Base-by-base conservation (phyloP, 257 asterid species). In the Ophiorrhiza pumila region DNA sequence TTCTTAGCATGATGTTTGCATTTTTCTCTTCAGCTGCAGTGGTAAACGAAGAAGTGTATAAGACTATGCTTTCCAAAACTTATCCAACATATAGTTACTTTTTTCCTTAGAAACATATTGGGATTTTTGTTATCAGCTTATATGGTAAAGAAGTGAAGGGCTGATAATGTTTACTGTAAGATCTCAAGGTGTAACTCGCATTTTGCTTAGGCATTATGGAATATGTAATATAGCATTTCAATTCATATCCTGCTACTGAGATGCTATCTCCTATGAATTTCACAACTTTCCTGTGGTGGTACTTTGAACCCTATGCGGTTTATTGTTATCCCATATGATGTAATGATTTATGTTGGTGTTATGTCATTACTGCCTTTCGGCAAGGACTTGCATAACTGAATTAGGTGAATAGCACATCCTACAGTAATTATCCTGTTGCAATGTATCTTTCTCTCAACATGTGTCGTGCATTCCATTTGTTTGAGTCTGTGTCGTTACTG, bases 401-500 rank as follows among this genome's bases (percentile, higher is more conserved):
- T 53, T 53, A 13, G 14, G 0, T n/a, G 29, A n/a, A 50, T 50
- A 50, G 2, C 13, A 7, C 29, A 22, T 53, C 13, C 60, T 53
- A 2, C n/a, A 2, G 41, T 62, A n/a, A 18, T 27, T 46, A 37
- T 31, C 17, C 27, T 46, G 25, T 37, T 23, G 41, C 34, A n/a
- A 18, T 35, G 45, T 72, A 42, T 55, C 10, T 25, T 27, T 66
- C 17, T 34, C 56, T 49, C 41, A 20, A 20, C 68, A 5, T 45
- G 67, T 43, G 32, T 57, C 43, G 17, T 31, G 4, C 13, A 42
- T 53, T 52, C 15, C 11, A 10, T 56, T 55, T 13, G 27, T 55
- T 65, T 49, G 64, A 50, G 52, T 60, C 64, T n/a, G 9, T 32
- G 13, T 52, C 72, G 42, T 71, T 35, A 56, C 81, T 81, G 72